Evolutionary conservation across 371 early-diverging fungal species (phyloP), one percentile per base, ranked within the genome.

Genomic region (Mucor plumbeus): DNA sequence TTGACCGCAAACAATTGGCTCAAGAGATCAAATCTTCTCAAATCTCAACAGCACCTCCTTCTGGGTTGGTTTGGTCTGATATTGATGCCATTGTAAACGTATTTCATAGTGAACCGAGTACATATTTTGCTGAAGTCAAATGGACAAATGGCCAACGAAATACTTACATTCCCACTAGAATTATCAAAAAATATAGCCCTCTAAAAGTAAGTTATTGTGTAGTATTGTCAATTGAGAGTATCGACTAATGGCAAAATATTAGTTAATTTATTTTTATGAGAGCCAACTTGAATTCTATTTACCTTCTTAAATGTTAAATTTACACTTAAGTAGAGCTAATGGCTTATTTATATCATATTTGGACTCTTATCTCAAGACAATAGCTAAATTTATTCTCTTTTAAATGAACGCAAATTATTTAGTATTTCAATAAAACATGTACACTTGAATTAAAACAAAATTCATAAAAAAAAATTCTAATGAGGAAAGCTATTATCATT

Each of bases 101-200:
- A 0, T 73, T 65, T 26, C 17, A 60, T 36, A 56, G 39, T 35
- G 65, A 43, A 19, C 13, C 39, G 6, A 43, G 38, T 48, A 54
- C 55, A 5, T 47, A 63, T 35, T 63, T 69, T 63, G 73, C 73
- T 21, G 69, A 73, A 59, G 53, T 73, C 13, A 64, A 54, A 26
- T 73, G 73, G 73, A 10, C 36, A 11, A 13, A 35, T 13, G 17
- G 40, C 4, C 14, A 40, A 8, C 26, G 21, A n/a, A 48, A 57
- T 56, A 65, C 71, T 1, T 70, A 61, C 31, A 63, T 66, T 36
- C 71, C 71, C 9, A 70, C 66, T 1, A 44, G 71, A 43, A 56
- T 70, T 4, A n/a, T 70, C 47, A 62, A 60, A 14, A 44, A 59
- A 15, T 35, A 35, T 34, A 53, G 34, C 15, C 71, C 71, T 4